These are phyloP conservation scores for Trypanosoma vivax DNA, from an alignment of 208 protist species.

Conservation along the genomic window DNA sequence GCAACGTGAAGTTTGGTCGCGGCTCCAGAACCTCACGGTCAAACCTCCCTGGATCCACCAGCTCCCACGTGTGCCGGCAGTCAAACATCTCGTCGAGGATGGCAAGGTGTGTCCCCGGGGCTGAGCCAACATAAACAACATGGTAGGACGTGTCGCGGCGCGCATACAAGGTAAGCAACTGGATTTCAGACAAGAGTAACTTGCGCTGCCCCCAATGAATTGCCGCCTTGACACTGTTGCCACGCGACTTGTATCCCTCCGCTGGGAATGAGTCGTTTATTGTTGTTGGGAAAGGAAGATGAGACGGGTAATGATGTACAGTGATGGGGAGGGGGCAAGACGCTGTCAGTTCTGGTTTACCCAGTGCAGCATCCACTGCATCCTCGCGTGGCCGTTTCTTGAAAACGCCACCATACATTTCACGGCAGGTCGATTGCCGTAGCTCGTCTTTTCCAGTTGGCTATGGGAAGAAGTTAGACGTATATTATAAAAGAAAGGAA, in stretches of 20 bases:
- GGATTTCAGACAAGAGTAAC: slow-evolving; percentile 92
- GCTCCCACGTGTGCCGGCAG: slow-evolving; percentile 84
- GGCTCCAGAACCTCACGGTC: slow-evolving; percentile 47
- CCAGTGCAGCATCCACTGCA: not conserved
- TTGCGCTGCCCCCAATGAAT: slow-evolving; percentile 96
- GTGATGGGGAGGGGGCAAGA: slow-evolving; percentile 3
- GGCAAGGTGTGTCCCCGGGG: slow-evolving; percentile 90
- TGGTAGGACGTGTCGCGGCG: slow-evolving; percentile 67
- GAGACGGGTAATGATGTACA: slow-evolving; percentile 80
- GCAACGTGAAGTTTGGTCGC: slow-evolving; percentile 69
- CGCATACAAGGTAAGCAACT: slow-evolving; percentile 87
- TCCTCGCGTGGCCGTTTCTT: slow-evolving; percentile 20
- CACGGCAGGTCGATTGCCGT: too few relatives aligned
- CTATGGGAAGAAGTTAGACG: too few relatives aligned
- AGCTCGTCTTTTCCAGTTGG: too few relatives aligned
- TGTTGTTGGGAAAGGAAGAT: slow-evolving; percentile 57
- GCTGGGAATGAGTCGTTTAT: slow-evolving; percentile 63
- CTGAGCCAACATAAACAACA: slow-evolving; percentile 93
- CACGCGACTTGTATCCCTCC: slow-evolving; percentile 79
- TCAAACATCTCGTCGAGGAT: slow-evolving; percentile 88
- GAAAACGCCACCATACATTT: slow-evolving; percentile 29
- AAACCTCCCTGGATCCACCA: slow-evolving; percentile 93
- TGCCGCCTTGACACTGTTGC: slow-evolving; percentile 78
- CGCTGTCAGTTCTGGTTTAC: not conserved
- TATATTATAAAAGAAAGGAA: too few relatives aligned